Percentiles rank a stretch among this genome's conserved stretches.
phyloP scores from a whole-genome alignment of 2,329 filamentous ascomycete genomes.

The Pyrenochaeta sp. region DNA sequence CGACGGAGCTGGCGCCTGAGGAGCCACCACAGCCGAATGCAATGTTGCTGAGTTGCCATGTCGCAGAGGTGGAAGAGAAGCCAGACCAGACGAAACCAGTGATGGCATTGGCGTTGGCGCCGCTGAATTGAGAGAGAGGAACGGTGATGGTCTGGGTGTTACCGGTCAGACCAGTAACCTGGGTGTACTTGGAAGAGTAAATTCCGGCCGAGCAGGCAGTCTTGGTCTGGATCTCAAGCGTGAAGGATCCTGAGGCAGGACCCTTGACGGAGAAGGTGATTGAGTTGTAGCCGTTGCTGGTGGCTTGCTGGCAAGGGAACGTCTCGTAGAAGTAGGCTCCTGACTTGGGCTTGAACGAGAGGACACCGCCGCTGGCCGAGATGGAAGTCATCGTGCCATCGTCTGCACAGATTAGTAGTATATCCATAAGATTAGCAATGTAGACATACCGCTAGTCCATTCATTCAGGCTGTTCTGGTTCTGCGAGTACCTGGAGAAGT shows the following conservation, averaged over 20 bases:
- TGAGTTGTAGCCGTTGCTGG: slow-evolving; percentile 57
- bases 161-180: slow-evolving; percentile 60
- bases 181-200: slow-evolving; percentile 56
- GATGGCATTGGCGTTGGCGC: slow-evolving; percentile 61
- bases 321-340: slow-evolving; percentile 64
- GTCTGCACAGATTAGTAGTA: slow-evolving; percentile 49
- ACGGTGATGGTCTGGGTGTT: slow-evolving; percentile 60
- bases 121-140: slow-evolving; percentile 59
- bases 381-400: slow-evolving; percentile 60
- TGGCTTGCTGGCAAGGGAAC: slow-evolving; percentile 58
- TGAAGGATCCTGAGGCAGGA: slow-evolving; percentile 52
- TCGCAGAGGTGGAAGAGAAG: slow-evolving; percentile 49
- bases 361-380: slow-evolving; percentile 53
- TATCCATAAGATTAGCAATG: too few relatives aligned
- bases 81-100: slow-evolving; percentile 56
- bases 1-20: slow-evolving; percentile 1
- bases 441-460: slow-evolving; percentile 47
- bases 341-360: slow-evolving; percentile 60
- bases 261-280: slow-evolving; percentile 60
- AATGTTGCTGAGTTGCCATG: slow-evolving; percentile 61
- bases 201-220: slow-evolving; percentile 53
- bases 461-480: slow-evolving; percentile 47
- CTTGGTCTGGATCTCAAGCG: slow-evolving; percentile 59
- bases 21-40: slow-evolving; percentile 54
- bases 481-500: slow-evolving; percentile 49